Evolutionary conservation across 1,284 basidiomycete species (phyloP).

Genomic region (Boletus smithii): DNA sequence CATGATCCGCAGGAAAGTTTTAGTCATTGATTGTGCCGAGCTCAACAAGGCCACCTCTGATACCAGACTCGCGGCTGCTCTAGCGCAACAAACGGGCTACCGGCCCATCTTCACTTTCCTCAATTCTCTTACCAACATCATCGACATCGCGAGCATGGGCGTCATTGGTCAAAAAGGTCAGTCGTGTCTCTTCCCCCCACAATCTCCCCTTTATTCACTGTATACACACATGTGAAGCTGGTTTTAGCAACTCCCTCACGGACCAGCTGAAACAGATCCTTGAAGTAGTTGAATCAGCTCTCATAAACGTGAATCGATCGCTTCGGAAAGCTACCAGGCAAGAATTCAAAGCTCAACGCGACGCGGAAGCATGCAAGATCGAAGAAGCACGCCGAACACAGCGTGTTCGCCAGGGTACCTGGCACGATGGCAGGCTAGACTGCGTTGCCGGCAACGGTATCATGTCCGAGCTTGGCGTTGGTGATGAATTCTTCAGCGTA

Average conservation of each 20-base stretch:
- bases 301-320: slow-evolving; percentile 60
- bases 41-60: slow-evolving; percentile 77
- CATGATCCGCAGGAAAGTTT: slow-evolving; percentile 48
- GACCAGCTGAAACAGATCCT: slow-evolving; percentile 87
- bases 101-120: slow-evolving; percentile 90
- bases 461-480: slow-evolving; percentile 80
- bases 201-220: background rate
- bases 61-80: slow-evolving; percentile 58
- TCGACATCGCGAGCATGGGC: slow-evolving; percentile 91
- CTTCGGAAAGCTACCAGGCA: slow-evolving; percentile 47
- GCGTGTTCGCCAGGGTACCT: slow-evolving; percentile 55
- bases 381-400: slow-evolving; percentile 40
- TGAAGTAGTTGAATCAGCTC: slow-evolving; percentile 71
- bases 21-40: slow-evolving; percentile 81
- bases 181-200: background rate
- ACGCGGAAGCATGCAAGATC: slow-evolving; percentile 31
- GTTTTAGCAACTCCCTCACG: slow-evolving; percentile 79
- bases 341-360: slow-evolving; percentile 36
- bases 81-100: slow-evolving; percentile 86
- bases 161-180: slow-evolving; percentile 91
- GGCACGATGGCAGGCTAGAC: slow-evolving; percentile 82
- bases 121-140: slow-evolving; percentile 79
- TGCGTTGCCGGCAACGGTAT: slow-evolving; percentile 78
- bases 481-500: slow-evolving; percentile 56
- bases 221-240: slow-evolving; percentile 49